Conservation (phyloP, 2,329 filamentous ascomycete genomes). For the Fusarium compactum region DNA sequence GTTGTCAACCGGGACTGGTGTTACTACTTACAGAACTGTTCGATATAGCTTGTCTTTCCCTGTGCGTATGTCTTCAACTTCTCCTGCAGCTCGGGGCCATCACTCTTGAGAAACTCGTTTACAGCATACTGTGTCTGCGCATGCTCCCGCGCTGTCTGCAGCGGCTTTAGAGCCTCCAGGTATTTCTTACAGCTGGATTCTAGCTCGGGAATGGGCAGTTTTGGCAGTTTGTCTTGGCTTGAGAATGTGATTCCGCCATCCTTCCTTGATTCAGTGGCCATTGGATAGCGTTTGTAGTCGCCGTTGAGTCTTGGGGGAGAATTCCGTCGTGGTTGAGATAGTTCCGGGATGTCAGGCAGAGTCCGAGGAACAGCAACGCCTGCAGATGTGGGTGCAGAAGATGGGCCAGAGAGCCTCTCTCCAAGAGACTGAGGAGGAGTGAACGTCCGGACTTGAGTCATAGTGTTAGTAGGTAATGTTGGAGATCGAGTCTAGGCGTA, state of each 20-base stretch:
- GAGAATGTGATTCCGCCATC: conserved; percentile 88
- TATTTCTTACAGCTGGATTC: conserved; percentile 84
- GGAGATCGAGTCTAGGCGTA: conserved; percentile 67
- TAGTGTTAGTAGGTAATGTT: conserved; percentile 49
- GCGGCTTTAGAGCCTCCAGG: conserved; percentile 79
- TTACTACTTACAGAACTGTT: conserved; percentile 84
- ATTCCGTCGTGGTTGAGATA: conserved; percentile 39
- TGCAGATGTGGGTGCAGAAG: conserved; percentile 38
- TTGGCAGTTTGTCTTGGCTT: conserved; percentile 87
- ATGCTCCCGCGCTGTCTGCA: conserved; percentile 86
- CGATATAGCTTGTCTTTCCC: conserved; percentile 95
- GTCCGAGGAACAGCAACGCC: conserved; percentile 56
- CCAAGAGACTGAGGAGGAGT: conserved; percentile 78
- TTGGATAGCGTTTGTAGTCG: conserved; percentile 61
- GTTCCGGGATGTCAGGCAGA: conserved; percentile 52
- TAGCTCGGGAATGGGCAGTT: conserved; percentile 91
- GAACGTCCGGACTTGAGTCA: conserved; percentile 55
- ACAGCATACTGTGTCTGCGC: conserved; percentile 84
- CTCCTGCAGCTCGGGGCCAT: conserved; percentile 88
- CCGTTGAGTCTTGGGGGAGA: conserved; percentile 45
- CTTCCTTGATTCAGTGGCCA: conserved; percentile 66
- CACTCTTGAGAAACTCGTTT: conserved; percentile 81
- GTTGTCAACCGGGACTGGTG: not conserved
- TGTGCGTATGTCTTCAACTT: conserved; percentile 90
- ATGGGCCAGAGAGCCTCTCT: conserved; percentile 69